A percentile compares a stretch with the other conserved stretches of the same genome.
Evolutionary conservation across 2,329 filamentous ascomycete species (phyloP).

Genomic region (Aureobasidium sp.): DNA sequence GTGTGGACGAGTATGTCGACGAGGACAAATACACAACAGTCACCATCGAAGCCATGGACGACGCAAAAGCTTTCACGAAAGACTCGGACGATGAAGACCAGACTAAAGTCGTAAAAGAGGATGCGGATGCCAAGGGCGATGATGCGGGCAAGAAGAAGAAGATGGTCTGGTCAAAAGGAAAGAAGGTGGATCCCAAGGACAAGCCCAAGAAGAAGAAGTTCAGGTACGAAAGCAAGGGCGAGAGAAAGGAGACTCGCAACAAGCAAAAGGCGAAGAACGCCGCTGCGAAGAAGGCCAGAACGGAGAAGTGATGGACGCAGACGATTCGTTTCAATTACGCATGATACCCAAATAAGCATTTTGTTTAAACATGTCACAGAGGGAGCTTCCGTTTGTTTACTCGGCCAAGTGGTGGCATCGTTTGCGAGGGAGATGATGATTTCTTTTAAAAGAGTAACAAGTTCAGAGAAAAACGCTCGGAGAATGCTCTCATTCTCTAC

Average conservation of each 20-base stretch:
- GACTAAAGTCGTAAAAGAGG: slow-evolving; percentile 8
- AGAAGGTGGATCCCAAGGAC: slow-evolving; percentile 40
- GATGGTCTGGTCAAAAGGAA: slow-evolving; percentile 35
- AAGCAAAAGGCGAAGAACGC: slow-evolving; percentile 63
- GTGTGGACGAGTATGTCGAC: slow-evolving; percentile 68
- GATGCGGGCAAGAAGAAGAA: slow-evolving; percentile 17
- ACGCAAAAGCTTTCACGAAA: slow-evolving; percentile 33
- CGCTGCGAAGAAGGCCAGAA: slow-evolving; percentile 54
- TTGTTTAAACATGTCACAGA: slow-evolving; percentile 3
- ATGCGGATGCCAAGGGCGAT: slow-evolving; percentile 1
- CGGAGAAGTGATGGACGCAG: slow-evolving; percentile 26
- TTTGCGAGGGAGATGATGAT: slow-evolving; percentile 3
- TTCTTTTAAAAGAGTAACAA: slow-evolving; percentile 5
- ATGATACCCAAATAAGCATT: slow-evolving; percentile 9
- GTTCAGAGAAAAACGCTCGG: slow-evolving; percentile 9
- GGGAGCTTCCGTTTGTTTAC: neutral
- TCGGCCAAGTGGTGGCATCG: slow-evolving; percentile 1
- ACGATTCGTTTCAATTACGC: neutral
- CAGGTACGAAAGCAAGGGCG: slow-evolving; percentile 80
- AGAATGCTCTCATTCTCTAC: slow-evolving; percentile 12
- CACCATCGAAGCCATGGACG: slow-evolving; percentile 79
- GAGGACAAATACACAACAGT: slow-evolving; percentile 95
- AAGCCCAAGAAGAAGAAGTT: slow-evolving; percentile 79
- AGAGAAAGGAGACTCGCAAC: slow-evolving; percentile 54
- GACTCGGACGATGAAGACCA: slow-evolving; percentile 7